Conservation (phyloP, 352 stramenopile species). For the Phytophthora kernoviae region DNA sequence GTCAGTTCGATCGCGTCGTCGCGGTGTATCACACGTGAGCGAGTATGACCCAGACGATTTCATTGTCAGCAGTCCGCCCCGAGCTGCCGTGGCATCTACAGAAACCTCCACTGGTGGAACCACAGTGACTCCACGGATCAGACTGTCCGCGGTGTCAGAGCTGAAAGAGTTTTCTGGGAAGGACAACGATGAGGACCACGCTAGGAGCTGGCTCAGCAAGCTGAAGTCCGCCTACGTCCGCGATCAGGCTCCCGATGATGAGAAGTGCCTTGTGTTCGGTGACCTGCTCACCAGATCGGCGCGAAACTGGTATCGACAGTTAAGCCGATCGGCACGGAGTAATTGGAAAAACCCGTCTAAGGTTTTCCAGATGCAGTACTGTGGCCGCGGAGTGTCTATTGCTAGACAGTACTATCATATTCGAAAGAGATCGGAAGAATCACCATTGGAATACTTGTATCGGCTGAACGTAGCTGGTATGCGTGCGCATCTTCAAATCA, state of each 20-base stretch:
- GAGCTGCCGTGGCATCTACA: not conserved
- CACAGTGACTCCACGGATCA: not conserved
- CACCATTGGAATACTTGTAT: too few species aligned
- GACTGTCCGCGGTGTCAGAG: not conserved
- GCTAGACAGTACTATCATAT: conserved; percentile 3
- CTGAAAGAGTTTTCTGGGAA: too few species aligned
- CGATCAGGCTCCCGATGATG: conserved; percentile 7
- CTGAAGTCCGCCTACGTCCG: not conserved
- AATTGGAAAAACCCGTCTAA: not conserved
- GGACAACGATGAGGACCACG: not conserved
- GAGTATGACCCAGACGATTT: too few species aligned
- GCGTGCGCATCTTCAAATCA: not conserved
- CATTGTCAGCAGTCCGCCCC: too few species aligned
- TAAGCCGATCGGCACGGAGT: not conserved
- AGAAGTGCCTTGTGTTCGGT: not conserved
- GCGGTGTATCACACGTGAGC: too few species aligned
- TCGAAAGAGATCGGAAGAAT: not conserved
- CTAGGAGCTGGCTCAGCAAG: not conserved
- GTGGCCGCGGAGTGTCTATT: not conserved
- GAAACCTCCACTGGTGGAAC: too few species aligned
- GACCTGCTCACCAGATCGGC: conserved; percentile 1
- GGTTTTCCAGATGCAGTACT: too few species aligned
- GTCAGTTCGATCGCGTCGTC: too few species aligned
- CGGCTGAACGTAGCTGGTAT: conserved; percentile 2
- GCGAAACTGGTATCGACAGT: not conserved